A percentile compares a stretch with the other conserved stretches of the same genome.
These are phyloP conservation scores for Neofusicoccum umdonicola DNA, from an alignment of 2,329 filamentous ascomycete genomes.

Conservation along the genomic window DNA sequence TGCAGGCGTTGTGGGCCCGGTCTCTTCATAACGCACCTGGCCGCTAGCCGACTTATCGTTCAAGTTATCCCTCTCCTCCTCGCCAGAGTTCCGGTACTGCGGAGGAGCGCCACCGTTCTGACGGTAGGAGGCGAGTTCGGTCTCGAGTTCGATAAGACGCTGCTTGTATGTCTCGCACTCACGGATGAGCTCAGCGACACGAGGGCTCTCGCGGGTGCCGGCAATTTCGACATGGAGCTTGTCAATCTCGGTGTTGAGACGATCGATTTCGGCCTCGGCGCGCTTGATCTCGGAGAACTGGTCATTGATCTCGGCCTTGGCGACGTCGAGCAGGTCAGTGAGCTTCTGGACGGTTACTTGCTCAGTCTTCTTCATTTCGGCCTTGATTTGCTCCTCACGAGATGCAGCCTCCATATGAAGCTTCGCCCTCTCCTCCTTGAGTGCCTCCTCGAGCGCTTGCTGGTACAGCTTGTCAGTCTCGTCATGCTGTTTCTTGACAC, in stretches of 20 bases:
- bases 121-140: slow-evolving; percentile 3
- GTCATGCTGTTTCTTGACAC: slow-evolving; percentile 15
- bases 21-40: slow-evolving; percentile 13
- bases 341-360: slow-evolving; percentile 9
- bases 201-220: slow-evolving; percentile 13
- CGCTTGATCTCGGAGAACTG: slow-evolving; percentile 13
- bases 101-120: slow-evolving; percentile 16
- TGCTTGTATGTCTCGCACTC: slow-evolving; percentile 17
- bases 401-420: not conserved
- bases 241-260: slow-evolving; percentile 7
- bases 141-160: slow-evolving; percentile 14
- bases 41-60: slow-evolving; percentile 6
- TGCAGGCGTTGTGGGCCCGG: not conserved
- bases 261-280: slow-evolving; percentile 2
- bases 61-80: not conserved
- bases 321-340: slow-evolving; percentile 11
- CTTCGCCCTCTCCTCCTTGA: slow-evolving; percentile 15
- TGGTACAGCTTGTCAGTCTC: slow-evolving; percentile 17
- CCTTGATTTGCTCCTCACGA: slow-evolving; percentile 1
- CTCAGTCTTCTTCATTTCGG: slow-evolving; percentile 6
- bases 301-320: slow-evolving; percentile 15
- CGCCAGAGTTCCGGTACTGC: slow-evolving; percentile 1
- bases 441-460: slow-evolving; percentile 14
- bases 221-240: slow-evolving; percentile 13
- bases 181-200: slow-evolving; percentile 15